phyloP scores from a whole-genome alignment of 768 basidiomycete genomes.

The Termitomyces sp. region DNA sequence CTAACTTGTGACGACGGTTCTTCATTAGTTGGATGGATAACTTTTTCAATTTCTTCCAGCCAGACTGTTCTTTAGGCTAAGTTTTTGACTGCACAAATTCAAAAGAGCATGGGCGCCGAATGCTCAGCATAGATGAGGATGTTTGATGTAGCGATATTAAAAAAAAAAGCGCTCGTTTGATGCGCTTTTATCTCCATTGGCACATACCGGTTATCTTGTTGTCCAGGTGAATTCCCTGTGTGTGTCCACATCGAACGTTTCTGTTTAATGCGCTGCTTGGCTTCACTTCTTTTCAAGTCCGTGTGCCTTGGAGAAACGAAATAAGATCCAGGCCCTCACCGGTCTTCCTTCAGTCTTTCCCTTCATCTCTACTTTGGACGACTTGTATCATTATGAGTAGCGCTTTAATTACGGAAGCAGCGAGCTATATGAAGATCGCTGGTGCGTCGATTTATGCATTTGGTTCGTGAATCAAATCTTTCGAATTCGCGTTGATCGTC shows the following conservation, averaged over 20 bases:
- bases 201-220: background rate
- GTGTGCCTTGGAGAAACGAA: background rate
- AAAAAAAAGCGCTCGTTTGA: background rate
- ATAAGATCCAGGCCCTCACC: background rate
- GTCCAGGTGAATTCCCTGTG: background rate
- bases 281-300: background rate
- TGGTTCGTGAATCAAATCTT: constrained; percentile 1
- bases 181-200: background rate
- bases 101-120: background rate
- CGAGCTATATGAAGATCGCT: constrained; percentile 17
- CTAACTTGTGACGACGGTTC: background rate
- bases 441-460: constrained; percentile 16
- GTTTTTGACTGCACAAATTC: background rate
- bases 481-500: background rate
- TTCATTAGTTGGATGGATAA: background rate
- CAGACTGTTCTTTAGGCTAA: background rate
- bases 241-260: background rate
- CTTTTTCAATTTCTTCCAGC: background rate
- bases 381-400: constrained; percentile 1
- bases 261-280: background rate
- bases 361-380: background rate
- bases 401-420: constrained; percentile 3
- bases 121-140: background rate
- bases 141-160: background rate
- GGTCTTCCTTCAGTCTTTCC: background rate